Evolutionary conservation across 2,329 filamentous ascomycete genomes (phyloP), one percentile per base, ranked within the genome.

Genomic region (Acarospora socialis): DNA sequence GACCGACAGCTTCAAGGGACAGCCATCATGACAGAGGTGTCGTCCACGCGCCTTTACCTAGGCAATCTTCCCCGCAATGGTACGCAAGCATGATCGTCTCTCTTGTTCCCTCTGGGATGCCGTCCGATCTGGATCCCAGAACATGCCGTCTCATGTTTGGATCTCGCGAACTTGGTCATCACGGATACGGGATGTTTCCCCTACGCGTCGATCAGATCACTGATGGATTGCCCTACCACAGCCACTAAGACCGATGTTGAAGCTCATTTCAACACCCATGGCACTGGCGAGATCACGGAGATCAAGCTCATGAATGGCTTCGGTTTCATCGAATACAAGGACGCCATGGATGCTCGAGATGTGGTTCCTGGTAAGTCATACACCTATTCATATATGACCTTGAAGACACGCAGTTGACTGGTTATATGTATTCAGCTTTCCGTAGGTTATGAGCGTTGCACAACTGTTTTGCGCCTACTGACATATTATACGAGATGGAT

Each of bases 231-330:
- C 51, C 52, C 54, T 50, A 55, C 52, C 56, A 56, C 64, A 92
- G 86, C 82, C 65, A 94, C 86, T 61, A 95, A 95, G 68, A 76
- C 81, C 60, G 87, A 98, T 57, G 80, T 98, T 57, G 86, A 95
- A 64, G 74, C 77, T 50, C 87, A 95, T 61, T 98, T 98, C 64
- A 78, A 78, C 57, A 83, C 77, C 52, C 84, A 94, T 75, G 90
- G 87, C 55, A 87, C 84, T 48, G 90, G 90, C 58, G 84, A 93
- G 58, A 95, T 98, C 56, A 90, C 81, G 46, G 90, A 98, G 66
- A 87, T 98, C 65, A 98, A 98, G 68, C 75, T 98, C 43, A 98
- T 98, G 90, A 95, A 93, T 56, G 90, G 90, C 52, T 98, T 98
- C 55, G 90, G 90, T 56, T 98, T 98, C 67, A 93, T 98, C 56